Conservation (phyloP, 768 basidiomycete species). For the Lactarius akahatsu region DNA sequence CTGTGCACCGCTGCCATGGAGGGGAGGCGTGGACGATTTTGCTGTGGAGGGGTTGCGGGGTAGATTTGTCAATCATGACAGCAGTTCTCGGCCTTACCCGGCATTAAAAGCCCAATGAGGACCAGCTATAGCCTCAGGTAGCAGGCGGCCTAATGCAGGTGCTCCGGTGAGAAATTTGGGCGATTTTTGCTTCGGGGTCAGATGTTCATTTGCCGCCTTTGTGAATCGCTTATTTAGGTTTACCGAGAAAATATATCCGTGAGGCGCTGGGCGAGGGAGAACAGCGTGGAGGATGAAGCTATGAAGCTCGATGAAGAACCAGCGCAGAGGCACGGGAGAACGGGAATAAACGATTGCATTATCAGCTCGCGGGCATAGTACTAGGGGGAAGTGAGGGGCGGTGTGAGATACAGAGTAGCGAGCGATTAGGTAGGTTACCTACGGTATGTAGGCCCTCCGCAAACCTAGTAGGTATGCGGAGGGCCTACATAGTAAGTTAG, state of each 20-base stretch:
- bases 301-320: too few relatives aligned
- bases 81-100: not conserved
- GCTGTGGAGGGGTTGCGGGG: not conserved
- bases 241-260: not conserved
- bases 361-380: too few relatives aligned
- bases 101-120: not conserved
- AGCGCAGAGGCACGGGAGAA: too few relatives aligned
- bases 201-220: not conserved
- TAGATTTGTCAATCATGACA: not conserved
- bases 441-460: fast-evolving
- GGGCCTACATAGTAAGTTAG: too few relatives aligned
- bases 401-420: too few relatives aligned
- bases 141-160: not conserved
- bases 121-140: not conserved
- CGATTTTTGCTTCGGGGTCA: not conserved
- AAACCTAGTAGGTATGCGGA: too few relatives aligned
- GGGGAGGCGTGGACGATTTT: slow-evolving; percentile 24
- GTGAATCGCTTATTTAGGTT: not conserved
- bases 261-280: too few relatives aligned
- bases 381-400: too few relatives aligned
- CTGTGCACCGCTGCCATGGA: not conserved
- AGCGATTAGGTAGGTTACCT: too few relatives aligned
- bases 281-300: not conserved
- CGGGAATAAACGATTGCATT: too few relatives aligned
- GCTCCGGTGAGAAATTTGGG: not conserved